phyloP scores from a whole-genome alignment of 176 grass and related monocot genomes.

The Triticum timopheevii region DNA sequence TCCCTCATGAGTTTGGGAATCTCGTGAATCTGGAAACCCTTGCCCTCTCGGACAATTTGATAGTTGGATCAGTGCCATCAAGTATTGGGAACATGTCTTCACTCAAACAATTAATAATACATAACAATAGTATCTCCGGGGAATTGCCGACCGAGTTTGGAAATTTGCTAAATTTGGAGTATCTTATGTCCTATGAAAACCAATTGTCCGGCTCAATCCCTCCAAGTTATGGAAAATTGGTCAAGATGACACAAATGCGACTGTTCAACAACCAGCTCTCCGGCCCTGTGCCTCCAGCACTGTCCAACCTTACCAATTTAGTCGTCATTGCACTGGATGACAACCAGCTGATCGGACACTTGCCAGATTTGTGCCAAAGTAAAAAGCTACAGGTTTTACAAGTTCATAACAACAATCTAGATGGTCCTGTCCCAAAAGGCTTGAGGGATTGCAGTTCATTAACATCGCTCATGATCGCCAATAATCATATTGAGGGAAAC shows the following conservation, averaged over 20 bases:
- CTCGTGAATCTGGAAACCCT: background rate
- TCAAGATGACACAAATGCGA: background rate
- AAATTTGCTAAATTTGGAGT: background rate
- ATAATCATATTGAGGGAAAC: slow-evolving; percentile 30
- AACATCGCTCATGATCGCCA: background rate
- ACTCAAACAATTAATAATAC: background rate
- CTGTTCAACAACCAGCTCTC: background rate
- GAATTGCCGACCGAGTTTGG: background rate
- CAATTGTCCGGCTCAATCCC: background rate
- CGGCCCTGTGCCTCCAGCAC: background rate
- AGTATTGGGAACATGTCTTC: slow-evolving; percentile 15
- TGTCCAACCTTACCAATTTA: slow-evolving; percentile 27
- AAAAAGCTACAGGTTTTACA: background rate
- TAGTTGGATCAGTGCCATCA: background rate
- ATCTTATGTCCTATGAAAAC: background rate
- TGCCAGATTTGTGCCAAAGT: background rate
- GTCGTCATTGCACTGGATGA: background rate
- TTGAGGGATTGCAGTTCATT: slow-evolving; percentile 27
- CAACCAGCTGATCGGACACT: slow-evolving; percentile 5
- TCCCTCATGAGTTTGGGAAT: background rate
- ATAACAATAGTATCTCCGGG: background rate
- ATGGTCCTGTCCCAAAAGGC: slow-evolving; percentile 30
- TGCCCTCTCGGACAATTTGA: background rate
- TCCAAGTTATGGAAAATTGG: background rate
- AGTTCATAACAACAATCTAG: slow-evolving; percentile 1